These are phyloP conservation scores for Metschnikowia sp. DNA, from an alignment of 805 yeast genomes.

Conservation along the genomic window DNA sequence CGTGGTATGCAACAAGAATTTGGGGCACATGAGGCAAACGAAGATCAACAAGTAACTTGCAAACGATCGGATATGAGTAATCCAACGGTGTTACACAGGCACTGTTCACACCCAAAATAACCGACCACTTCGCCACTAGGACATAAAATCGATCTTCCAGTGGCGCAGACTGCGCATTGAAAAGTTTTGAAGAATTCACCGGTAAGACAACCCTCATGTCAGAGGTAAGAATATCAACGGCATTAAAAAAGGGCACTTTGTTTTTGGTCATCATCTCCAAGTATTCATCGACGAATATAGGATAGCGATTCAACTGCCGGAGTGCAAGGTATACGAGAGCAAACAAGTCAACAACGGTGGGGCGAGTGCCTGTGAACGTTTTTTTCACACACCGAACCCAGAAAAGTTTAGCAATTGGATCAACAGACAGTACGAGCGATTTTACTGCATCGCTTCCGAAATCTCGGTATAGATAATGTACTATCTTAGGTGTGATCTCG, in stretches of 20 bases:
- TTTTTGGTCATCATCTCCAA: constrained; percentile 40
- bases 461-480: constrained; percentile 8
- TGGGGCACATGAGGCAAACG: constrained; percentile 49
- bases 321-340: constrained; percentile 50
- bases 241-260: constrained; percentile 48
- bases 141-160: constrained; percentile 32
- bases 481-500: constrained; percentile 26
- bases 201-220: constrained; percentile 23
- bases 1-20: constrained; percentile 35
- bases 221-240: constrained; percentile 39
- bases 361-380: constrained; percentile 7
- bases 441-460: not conserved
- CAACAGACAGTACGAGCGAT: constrained; percentile 1
- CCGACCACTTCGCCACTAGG: constrained; percentile 13
- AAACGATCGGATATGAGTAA: constrained; percentile 36
- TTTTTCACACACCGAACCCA: constrained; percentile 27
- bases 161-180: constrained; percentile 43
- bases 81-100: constrained; percentile 16
- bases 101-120: constrained; percentile 1
- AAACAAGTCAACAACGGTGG: constrained; percentile 28
- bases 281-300: constrained; percentile 50
- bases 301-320: constrained; percentile 42
- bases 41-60: constrained; percentile 40
- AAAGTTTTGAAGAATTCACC: constrained; percentile 31
- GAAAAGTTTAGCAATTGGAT: constrained; percentile 24